Percentiles rank a stretch among this genome's conserved stretches.
phyloP scores from a whole-genome alignment of 306 rosid species.

The Vigna nakashimae region DNA sequence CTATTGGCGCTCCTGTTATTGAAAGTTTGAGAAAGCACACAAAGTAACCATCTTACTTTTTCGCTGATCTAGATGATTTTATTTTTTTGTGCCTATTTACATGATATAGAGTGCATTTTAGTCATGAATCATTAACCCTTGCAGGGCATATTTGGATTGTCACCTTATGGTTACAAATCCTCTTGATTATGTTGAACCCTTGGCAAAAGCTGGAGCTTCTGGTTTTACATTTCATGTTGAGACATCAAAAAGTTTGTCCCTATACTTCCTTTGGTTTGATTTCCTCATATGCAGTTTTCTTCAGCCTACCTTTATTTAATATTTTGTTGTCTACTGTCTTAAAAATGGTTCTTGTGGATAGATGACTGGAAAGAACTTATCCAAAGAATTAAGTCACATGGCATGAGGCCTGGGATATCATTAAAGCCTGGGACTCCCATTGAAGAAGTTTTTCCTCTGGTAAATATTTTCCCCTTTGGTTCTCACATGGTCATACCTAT shows the following conservation, averaged over 20 bases:
- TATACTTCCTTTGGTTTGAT: conserved; percentile 16
- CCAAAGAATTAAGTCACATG: conserved; percentile 63
- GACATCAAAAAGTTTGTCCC: conserved; percentile 72
- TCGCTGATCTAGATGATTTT: conserved; percentile 2
- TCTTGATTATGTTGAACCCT: conserved; percentile 83
- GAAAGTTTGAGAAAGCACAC: conserved; percentile 96
- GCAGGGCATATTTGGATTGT: conserved; percentile 94
- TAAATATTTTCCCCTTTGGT: conserved; percentile 40
- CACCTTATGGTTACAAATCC: conserved; percentile 99
- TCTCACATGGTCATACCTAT: conserved; percentile 5
- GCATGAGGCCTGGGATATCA: conserved; percentile 90
- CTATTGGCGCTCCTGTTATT: conserved; percentile 92
- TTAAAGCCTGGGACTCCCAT: conserved; percentile 83
- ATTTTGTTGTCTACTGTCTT: conserved; percentile 36
- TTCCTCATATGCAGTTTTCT: conserved; percentile 10
- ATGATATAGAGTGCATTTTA: conserved; percentile 23
- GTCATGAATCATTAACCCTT: conserved; percentile 11
- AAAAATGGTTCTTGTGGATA: conserved; percentile 40
- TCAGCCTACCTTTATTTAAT: conserved; percentile 4
- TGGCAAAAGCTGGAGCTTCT: conserved; percentile 94
- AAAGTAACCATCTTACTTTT: conserved; percentile 56
- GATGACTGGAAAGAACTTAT: conserved; percentile 91
- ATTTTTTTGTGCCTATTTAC: conserved; percentile 9
- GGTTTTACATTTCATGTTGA: conserved; percentile 96
- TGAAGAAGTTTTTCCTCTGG: conserved; percentile 91